Evolutionary conservation across 2,329 filamentous ascomycete genomes (phyloP).

Genomic region (Cladosporium velox): DNA sequence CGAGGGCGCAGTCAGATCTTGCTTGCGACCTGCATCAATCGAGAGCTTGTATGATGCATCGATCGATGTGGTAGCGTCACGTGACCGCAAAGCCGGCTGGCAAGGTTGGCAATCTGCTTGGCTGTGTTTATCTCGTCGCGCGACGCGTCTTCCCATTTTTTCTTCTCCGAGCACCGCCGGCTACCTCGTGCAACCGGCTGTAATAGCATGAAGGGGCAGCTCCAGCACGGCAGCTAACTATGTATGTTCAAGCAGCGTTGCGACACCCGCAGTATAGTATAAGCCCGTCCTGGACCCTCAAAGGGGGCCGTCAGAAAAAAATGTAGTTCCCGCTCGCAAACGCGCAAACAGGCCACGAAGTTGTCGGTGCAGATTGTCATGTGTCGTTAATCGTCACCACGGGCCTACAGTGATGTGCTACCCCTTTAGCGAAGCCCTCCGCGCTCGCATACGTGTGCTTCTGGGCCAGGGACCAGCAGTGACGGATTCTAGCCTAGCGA

Average conservation of each 20-base stretch:
- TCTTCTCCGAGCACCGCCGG: conserved; percentile 5
- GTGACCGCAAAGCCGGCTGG: not conserved
- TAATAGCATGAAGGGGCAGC: conserved; percentile 9
- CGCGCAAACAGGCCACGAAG: conserved; percentile 8
- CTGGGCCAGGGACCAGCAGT: not conserved
- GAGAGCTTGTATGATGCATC: not conserved
- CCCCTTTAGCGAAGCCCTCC: conserved; percentile 1
- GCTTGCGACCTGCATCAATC: conserved; percentile 10
- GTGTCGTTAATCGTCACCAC: conserved; percentile 12
- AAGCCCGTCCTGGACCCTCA: conserved; percentile 18
- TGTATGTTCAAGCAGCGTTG: conserved; percentile 6
- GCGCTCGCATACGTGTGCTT: conserved; percentile 6
- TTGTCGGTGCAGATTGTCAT: conserved; percentile 9
- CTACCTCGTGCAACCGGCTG: conserved; percentile 9
- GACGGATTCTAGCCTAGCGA: not conserved
- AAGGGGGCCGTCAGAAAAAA: conserved; percentile 18
- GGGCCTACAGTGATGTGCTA: conserved; percentile 14
- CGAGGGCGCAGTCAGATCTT: not conserved
- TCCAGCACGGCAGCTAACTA: conserved; percentile 18
- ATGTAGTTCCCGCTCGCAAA: conserved; percentile 13
- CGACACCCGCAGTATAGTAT: conserved; percentile 9
- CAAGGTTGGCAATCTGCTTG: conserved; percentile 7
- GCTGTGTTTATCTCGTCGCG: conserved; percentile 17
- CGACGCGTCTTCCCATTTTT: conserved; percentile 11
- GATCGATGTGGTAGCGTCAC: conserved; percentile 9